phyloP scores from a whole-genome alignment of 805 yeast genomes.

The Monosporozyma solicola region DNA sequence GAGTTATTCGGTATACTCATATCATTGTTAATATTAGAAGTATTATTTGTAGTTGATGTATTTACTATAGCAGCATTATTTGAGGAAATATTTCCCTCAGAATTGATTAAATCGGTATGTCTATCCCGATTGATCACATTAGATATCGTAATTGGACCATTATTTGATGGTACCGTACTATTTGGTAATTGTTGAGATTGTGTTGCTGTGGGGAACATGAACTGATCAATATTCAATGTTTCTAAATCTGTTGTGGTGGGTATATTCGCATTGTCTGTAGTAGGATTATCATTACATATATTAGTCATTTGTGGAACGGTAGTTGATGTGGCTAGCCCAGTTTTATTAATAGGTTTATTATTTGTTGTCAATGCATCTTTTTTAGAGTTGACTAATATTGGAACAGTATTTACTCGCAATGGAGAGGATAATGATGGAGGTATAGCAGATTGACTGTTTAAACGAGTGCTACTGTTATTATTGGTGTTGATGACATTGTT shows the following conservation, averaged over 20 bases:
- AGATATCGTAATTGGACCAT: not conserved
- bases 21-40: not conserved
- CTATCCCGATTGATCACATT: not conserved
- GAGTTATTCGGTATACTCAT: not conserved
- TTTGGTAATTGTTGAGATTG: not conserved
- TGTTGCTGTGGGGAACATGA: not conserved
- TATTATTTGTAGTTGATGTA: not conserved
- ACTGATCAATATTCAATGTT: not conserved
- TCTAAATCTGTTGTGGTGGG: not conserved
- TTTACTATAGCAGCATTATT: not conserved
- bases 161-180: not conserved
- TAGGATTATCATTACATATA: not conserved
- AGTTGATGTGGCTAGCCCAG: not conserved
- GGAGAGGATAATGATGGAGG: not conserved
- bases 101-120: not conserved
- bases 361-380: not conserved
- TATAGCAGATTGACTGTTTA: not conserved
- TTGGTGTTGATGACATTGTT: not conserved
- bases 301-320: not conserved
- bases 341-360: not conserved
- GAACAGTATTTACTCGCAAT: not conserved
- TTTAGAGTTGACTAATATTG: not conserved
- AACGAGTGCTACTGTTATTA: not conserved
- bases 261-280: not conserved
- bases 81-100: not conserved